A percentile compares a stretch with the other conserved stretches of the same genome.
Conservation (phyloP, 352 stramenopile genomes). For the Globisporangium barbulae region DNA sequence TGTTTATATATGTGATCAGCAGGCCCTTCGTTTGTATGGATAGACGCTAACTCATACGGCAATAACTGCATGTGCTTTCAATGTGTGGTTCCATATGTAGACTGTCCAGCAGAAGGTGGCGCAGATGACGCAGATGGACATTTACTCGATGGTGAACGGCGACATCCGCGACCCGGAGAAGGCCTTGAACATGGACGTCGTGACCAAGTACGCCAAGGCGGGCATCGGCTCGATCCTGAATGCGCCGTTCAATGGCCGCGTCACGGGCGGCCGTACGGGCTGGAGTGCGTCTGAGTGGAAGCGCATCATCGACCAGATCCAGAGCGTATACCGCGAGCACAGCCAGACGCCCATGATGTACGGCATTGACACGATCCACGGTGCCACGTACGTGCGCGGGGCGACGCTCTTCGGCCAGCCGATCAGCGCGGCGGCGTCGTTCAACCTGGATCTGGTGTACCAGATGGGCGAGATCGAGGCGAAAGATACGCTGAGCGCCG, state of each 20-base stretch:
- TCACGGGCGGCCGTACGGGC: constrained; percentile 41
- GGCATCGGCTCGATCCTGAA: constrained; percentile 89
- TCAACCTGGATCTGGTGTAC: constrained; percentile 76
- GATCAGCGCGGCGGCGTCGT: constrained; percentile 87
- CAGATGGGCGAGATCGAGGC: constrained; percentile 71
- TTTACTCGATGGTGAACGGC: constrained; percentile 76
- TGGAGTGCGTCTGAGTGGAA: constrained; percentile 75
- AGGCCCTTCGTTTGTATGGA: neutral
- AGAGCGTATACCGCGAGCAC: constrained; percentile 65
- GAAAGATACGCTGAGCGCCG: constrained; percentile 83
- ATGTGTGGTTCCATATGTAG: constrained; percentile 14
- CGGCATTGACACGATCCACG: constrained; percentile 89
- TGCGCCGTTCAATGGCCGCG: constrained; percentile 46
- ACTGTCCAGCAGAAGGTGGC: constrained; percentile 64
- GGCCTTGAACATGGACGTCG: constrained; percentile 44
- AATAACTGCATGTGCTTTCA: neutral
- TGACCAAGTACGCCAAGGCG: constrained; percentile 60
- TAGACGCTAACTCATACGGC: neutral
- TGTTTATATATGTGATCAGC: neutral
- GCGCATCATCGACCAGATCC: constrained; percentile 60
- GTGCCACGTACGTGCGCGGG: constrained; percentile 84
- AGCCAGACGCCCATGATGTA: constrained; percentile 73
- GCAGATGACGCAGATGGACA: constrained; percentile 91
- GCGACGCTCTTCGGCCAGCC: constrained; percentile 85
- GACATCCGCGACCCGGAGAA: constrained; percentile 42